Conservation (phyloP, 805 yeast genomes). For the Starmerella bacillaris region DNA sequence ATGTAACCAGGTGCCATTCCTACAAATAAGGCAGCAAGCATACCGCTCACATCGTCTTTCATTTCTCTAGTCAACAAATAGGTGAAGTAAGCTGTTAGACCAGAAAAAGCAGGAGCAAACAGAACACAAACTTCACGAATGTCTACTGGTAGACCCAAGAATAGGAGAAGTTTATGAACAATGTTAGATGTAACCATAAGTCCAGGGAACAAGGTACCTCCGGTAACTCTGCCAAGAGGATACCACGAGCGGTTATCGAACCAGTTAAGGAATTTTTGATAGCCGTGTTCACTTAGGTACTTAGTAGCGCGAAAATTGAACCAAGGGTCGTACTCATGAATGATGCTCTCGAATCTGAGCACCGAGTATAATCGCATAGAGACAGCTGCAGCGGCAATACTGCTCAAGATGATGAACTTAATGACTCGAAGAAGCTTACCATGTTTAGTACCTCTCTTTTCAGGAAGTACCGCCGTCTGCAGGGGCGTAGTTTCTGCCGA, state of each 20-base stretch:
- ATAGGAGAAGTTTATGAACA: constrained; percentile 54
- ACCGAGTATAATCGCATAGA: constrained; percentile 91
- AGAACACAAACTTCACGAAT: constrained; percentile 90
- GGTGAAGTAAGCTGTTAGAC: constrained; percentile 77
- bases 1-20: constrained; percentile 98
- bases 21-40: constrained; percentile 82
- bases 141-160: constrained; percentile 66
- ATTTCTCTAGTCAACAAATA: constrained; percentile 76
- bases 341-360: constrained; percentile 83
- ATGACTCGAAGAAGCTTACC: too few species aligned
- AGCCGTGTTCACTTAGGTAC: constrained; percentile 66
- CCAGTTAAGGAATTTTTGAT: constrained; percentile 89
- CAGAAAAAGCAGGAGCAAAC: constrained; percentile 92
- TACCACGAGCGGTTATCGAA: constrained; percentile 98
- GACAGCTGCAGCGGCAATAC: constrained; percentile 79
- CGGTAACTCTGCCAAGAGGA: constrained; percentile 96
- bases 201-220: constrained; percentile 96
- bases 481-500: too few species aligned
- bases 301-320: constrained; percentile 87
- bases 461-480: too few species aligned
- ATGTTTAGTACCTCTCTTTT: too few species aligned
- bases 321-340: constrained; percentile 67
- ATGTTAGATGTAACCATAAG: constrained; percentile 93
- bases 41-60: constrained; percentile 77
- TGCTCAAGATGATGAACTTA: constrained; percentile 49